phyloP scores from a whole-genome alignment of 805 yeast species.

The Starmerella bombicola region DNA sequence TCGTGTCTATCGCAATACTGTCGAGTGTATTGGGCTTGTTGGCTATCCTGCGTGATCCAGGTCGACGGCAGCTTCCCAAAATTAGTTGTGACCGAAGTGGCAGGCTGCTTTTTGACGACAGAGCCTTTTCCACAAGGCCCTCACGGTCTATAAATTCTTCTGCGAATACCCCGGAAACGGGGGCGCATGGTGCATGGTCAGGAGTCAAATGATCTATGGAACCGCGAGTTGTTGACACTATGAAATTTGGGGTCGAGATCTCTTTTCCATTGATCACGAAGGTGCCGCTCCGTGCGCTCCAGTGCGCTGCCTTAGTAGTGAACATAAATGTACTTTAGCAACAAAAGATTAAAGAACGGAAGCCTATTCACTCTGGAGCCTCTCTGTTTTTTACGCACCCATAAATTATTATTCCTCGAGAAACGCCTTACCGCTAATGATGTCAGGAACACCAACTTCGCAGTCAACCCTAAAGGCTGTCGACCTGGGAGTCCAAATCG shows the following conservation, averaged over 20 bases:
- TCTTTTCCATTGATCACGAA: conserved; percentile 16
- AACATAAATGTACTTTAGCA: conserved; percentile 13
- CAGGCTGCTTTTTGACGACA: conserved; percentile 16
- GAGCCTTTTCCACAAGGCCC: conserved; percentile 19
- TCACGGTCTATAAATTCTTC: conserved; percentile 31
- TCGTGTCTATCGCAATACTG: conserved; percentile 28
- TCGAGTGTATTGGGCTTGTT: conserved; percentile 28
- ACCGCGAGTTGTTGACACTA: conserved; percentile 32
- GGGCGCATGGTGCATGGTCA: conserved; percentile 25
- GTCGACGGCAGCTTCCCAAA: conserved; percentile 25
- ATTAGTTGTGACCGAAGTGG: conserved; percentile 25
- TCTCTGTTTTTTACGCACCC: no score
- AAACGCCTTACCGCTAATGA: no score
- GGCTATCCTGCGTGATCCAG: conserved; percentile 24
- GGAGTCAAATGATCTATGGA: conserved; percentile 35
- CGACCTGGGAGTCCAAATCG: no score
- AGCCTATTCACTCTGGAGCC: no score
- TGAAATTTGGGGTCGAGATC: conserved; percentile 27
- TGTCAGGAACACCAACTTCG: no score
- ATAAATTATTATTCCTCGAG: no score
- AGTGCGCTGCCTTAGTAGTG: conserved; percentile 17
- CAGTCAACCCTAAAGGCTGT: no score
- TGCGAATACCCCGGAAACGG: conserved; percentile 26
- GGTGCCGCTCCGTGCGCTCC: conserved; percentile 24
- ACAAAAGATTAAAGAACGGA: no score